Conservation (phyloP, 2,329 filamentous ascomycete genomes). For the Dichotomopilus funicola region DNA sequence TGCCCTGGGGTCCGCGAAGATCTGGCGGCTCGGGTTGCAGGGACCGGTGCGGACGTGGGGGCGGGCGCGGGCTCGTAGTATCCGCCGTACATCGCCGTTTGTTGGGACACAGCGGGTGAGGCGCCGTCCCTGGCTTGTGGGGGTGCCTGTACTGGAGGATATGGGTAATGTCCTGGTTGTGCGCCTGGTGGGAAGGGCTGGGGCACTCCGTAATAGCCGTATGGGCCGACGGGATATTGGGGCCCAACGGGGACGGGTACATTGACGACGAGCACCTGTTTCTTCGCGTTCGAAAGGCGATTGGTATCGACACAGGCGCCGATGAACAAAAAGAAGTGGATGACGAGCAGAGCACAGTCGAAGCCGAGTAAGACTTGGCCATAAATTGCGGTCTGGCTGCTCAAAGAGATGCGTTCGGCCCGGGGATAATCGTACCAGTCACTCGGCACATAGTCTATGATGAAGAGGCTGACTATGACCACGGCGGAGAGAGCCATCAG, state of each 20-base stretch:
- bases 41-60: neutral
- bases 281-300: constrained; percentile 23
- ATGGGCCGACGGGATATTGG: neutral
- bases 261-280: constrained; percentile 2
- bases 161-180: neutral
- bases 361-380: constrained; percentile 20
- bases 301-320: constrained; percentile 35
- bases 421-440: constrained; percentile 16
- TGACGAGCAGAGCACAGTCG: constrained; percentile 12
- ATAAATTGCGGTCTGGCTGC: constrained; percentile 4
- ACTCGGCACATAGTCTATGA: constrained; percentile 10
- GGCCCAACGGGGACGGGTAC: constrained; percentile 1
- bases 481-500: constrained; percentile 28
- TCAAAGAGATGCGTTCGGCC: neutral
- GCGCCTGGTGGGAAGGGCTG: neutral
- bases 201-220: neutral
- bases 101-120: neutral
- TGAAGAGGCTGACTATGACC: constrained; percentile 19
- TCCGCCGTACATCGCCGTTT: constrained; percentile 9
- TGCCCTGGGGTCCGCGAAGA: neutral
- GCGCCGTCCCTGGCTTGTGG: neutral
- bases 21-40: neutral
- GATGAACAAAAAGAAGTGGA: constrained; percentile 36
- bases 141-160: neutral
- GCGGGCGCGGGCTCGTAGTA: constrained; percentile 16